Base-by-base conservation (phyloP, 2,329 filamentous ascomycete genomes). In the Ceratocystis lukuohia region DNA sequence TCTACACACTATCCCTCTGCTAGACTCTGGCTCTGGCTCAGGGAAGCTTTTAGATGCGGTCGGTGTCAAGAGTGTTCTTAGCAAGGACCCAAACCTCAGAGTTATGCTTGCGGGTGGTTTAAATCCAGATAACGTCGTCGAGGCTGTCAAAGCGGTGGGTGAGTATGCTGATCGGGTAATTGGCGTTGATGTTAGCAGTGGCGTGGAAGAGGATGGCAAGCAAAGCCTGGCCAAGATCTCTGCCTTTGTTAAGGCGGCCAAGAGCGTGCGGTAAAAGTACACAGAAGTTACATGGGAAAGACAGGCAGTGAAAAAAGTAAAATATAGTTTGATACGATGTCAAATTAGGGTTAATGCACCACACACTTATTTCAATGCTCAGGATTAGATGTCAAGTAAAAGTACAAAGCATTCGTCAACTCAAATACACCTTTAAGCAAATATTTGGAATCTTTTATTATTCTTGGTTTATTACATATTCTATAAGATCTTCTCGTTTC, bases 111-210 rank as follows among this genome's bases (percentile, higher is more conserved):
- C 95, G 7, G 94, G 94, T 12, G 95, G 94, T 0, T 74, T 99
- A 66, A 85, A 85, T 68, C 85, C 90, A 1, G 84, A 87, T 2
- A 99, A 96, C 72, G 88, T 99, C 4, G 78, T 78, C 0, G 79
- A 84, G 4, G 81, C 84, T 6, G 77, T 99, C 20, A 77, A 79
- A 25, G 80, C 82, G 15, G 77, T 93, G 17, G 87, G 85, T 0
- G 78, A 82, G 5, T 70, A 67, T 62, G 79, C 79, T 30, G 79
- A 79, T 8, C 84, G 86, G 68, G 83, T 96, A 12, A 78, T 91
- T 44, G 92, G 88, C 1, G 88, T 99, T 2, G 94, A 99, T 78
- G 90, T 96, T 22, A 96, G 91, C 75, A 96, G 90, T 72, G 95
- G 95, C 0, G 91, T 99, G 1, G 94, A 97, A 76, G 86, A 85